Conservation (phyloP, 2,329 filamentous ascomycete species). For the Pseudocercospora ulei region DNA sequence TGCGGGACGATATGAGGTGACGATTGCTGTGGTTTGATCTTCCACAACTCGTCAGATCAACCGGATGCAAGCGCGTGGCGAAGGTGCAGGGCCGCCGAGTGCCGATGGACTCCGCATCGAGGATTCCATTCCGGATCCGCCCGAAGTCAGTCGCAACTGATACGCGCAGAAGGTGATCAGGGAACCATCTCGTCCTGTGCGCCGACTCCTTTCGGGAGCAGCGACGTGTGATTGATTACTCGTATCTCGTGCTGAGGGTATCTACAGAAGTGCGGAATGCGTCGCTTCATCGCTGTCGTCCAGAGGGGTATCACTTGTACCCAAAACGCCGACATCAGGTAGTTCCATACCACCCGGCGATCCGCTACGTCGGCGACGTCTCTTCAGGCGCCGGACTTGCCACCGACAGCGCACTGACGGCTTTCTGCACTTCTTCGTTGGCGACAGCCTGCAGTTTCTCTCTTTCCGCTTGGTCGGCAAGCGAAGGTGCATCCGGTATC, state of each 20-base stretch:
- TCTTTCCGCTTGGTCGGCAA: constrained; percentile 55
- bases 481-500: constrained; percentile 44
- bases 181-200: no score
- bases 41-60: no score
- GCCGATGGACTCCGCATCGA: no score
- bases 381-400: constrained; percentile 7
- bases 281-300: constrained; percentile 12
- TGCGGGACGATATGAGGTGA: no score
- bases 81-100: no score
- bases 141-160: no score
- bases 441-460: constrained; percentile 68
- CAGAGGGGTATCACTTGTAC: background rate
- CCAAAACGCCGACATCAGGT: constrained; percentile 9
- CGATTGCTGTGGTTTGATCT: no score
- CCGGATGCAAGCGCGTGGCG: no score
- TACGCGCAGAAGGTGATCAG: no score
- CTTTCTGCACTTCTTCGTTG: constrained; percentile 65
- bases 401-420: constrained; percentile 43
- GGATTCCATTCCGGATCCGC: no score
- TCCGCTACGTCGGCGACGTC: constrained; percentile 10
- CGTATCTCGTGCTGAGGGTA: constrained; percentile 12
- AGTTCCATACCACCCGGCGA: background rate
- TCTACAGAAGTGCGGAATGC: constrained; percentile 14
- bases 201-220: background rate
- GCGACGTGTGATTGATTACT: constrained; percentile 1